Conservation (phyloP, 768 basidiomycete species). For the Lactarius sanguifluus region DNA sequence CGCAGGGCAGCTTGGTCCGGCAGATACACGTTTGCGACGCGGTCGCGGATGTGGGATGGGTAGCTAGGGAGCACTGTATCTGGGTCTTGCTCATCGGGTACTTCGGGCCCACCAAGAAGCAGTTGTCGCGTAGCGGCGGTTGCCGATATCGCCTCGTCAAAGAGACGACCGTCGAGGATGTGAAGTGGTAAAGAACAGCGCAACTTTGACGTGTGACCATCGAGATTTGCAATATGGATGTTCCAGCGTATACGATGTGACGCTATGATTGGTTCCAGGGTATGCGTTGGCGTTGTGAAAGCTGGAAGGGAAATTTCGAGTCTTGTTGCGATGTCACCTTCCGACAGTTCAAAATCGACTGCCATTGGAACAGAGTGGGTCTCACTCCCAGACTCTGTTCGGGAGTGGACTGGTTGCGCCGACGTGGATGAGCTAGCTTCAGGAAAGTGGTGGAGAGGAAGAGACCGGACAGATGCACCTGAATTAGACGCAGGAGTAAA, state of each 20-base stretch:
- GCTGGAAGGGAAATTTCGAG: slow-evolving; percentile 61
- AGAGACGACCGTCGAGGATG: slow-evolving; percentile 70
- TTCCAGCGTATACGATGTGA: slow-evolving; percentile 80
- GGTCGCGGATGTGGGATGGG: slow-evolving; percentile 83
- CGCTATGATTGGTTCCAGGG: slow-evolving; percentile 71
- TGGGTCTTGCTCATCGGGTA: slow-evolving; percentile 50
- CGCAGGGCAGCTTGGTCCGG: slow-evolving; percentile 63
- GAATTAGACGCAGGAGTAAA: neutral
- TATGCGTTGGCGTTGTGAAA: slow-evolving; percentile 66
- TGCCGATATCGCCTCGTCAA: slow-evolving; percentile 71
- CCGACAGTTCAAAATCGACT: slow-evolving; percentile 34
- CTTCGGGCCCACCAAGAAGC: slow-evolving; percentile 47
- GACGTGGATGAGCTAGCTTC: slow-evolving; percentile 20
- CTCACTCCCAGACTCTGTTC: neutral
- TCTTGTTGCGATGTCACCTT: slow-evolving; percentile 57
- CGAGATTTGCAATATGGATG: slow-evolving; percentile 77
- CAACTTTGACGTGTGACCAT: slow-evolving; percentile 93
- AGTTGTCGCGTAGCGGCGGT: slow-evolving; percentile 76
- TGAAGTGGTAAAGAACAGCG: slow-evolving; percentile 90
- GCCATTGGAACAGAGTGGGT: slow-evolving; percentile 28
- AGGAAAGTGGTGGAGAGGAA: neutral
- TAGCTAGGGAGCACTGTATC: slow-evolving; percentile 85
- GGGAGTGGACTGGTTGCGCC: neutral
- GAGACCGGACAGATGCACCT: neutral
- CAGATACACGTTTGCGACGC: slow-evolving; percentile 77